Percentiles rank a stretch among this genome's conserved stretches.
Evolutionary conservation across 768 basidiomycete genomes (phyloP).

Genomic region (Punctularia strigosozonata): DNA sequence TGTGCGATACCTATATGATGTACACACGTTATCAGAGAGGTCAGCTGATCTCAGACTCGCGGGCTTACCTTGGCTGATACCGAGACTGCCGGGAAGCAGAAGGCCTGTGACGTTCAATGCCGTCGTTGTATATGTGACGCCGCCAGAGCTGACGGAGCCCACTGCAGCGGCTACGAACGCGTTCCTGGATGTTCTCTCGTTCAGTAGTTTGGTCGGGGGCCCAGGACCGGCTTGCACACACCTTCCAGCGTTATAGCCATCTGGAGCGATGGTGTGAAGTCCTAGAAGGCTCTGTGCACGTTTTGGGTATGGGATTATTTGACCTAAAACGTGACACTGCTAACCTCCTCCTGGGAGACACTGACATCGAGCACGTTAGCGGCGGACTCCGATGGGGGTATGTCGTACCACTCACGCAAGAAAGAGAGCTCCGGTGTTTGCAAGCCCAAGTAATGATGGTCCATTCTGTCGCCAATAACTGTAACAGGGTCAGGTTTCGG

Average conservation of each 20-base stretch:
- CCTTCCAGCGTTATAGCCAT: conserved; percentile 41
- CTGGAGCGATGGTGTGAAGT: conserved; percentile 28
- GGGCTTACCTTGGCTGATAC: conserved; percentile 35
- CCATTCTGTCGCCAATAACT: conserved; percentile 54
- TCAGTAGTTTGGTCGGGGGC: no score
- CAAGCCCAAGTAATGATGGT: no score
- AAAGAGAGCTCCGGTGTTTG: conserved; percentile 40
- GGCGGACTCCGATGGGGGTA: not conserved
- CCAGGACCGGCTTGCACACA: no score
- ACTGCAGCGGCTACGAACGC: conserved; percentile 24
- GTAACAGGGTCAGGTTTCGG: conserved; percentile 1
- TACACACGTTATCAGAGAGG: not conserved
- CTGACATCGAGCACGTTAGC: conserved; percentile 13
- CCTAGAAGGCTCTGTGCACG: conserved; percentile 20
- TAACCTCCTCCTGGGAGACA: conserved; percentile 35
- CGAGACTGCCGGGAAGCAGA: conserved; percentile 33
- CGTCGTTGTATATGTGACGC: conserved; percentile 34
- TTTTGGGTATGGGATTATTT: no score
- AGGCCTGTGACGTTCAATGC: conserved; percentile 35
- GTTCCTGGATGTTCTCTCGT: conserved; percentile 26
- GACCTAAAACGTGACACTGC: not conserved
- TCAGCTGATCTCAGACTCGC: no score
- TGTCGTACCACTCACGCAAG: conserved; percentile 38
- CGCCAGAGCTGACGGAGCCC: conserved; percentile 26
- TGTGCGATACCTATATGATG: conserved; percentile 35